Base-by-base conservation (phyloP, 805 yeast species). In the Sungouiella blattae region DNA sequence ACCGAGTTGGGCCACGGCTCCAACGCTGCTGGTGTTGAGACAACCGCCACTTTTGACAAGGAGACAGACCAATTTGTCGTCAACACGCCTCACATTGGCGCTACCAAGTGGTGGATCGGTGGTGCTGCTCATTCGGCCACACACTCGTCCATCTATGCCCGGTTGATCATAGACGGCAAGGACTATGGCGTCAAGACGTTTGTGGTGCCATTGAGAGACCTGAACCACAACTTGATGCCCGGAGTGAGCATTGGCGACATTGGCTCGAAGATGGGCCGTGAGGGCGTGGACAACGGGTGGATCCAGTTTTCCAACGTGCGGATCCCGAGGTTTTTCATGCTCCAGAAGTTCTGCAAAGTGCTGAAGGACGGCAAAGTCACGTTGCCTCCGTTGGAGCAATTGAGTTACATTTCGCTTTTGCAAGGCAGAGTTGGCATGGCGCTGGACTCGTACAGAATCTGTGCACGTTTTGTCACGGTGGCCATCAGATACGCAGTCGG, bases 51-150 rank as follows among this genome's bases (percentile, higher is more conserved):
- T 28, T 67, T 63, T 34, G 73, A 68, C 42, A 52, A 50, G 31
- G 57, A 54, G 36, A 57, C 55, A 16, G 73, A 67, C 46, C 67
- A 67, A 48, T 68, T 68, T 41, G 47, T 67, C 37, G 60, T 68
- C 43, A 64, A 64, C 53, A 68, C 73, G 20, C 73, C 73, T 5
- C 72, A 67, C 44, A 60, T 68, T 41, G 72, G 73, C 40, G 73
- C 73, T 30, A 68, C 73, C 42, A 68, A 68, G 49, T 68, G 73
- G 73, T 68, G 73, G 73, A 68, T 68, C 40, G 73, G 73, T 26
- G 73, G 73, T 39, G 73, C 73, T 37, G 73, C 73, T 22, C 73
- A 68, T 43, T 66, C 72, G 8, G 61, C 73, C 18, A 67, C 73
- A 14, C 73, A 68, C 46, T 50, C 62, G 27, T 39, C 63, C 15